Base-by-base conservation (phyloP, 192 early-diverging fungal species). In the Coemansia brasiliensis region DNA sequence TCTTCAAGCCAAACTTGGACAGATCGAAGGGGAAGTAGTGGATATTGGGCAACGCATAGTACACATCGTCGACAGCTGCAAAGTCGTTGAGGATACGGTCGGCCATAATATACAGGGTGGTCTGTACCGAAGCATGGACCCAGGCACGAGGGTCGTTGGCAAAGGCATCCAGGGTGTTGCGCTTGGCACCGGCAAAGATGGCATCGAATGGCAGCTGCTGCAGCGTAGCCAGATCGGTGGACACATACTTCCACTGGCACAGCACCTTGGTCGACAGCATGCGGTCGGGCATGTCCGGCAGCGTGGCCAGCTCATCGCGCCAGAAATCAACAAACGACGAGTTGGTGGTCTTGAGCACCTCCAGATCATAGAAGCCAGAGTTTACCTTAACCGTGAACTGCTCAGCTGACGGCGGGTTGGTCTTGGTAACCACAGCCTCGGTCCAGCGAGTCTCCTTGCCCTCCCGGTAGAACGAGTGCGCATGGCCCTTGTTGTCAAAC, bases 321-420 rank as follows among this genome's bases (percentile, higher is more conserved):
- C 85, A 82, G 67, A 88, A 92, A 37, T 84, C 82, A 39, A 82
- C 78, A 69, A 92, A 92, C 52, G 88, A 75, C 15, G 90, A 92
- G 49, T 88, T 88, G 22, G 90, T 92, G 39, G 90, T 89, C 82
- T 92, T 92, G 50, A 92, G 83, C 26, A 92, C 87, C 48, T 87
- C 69, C n/a, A 92, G 65, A 21, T 86, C 85, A 49, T 75, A 76
- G 52, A 92, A 80, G 9, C 89, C 89, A 29, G 89, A 90, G 55
- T 73, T 81, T 56, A 89, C 67, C 21, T 55, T 55, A 11, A 83
- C 71, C 2, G 53, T 63, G 39, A 59, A 55, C 46, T 49, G 46
- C 46, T 49, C 46, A n/a, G 46, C 46, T n/a, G 46, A 49, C 25
- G 49, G 49, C 41, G 69, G 69, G 52, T 41, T 67, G 53, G 45